Base-by-base conservation (phyloP, 441 rosid species). In the Theobroma grandiflorum region DNA sequence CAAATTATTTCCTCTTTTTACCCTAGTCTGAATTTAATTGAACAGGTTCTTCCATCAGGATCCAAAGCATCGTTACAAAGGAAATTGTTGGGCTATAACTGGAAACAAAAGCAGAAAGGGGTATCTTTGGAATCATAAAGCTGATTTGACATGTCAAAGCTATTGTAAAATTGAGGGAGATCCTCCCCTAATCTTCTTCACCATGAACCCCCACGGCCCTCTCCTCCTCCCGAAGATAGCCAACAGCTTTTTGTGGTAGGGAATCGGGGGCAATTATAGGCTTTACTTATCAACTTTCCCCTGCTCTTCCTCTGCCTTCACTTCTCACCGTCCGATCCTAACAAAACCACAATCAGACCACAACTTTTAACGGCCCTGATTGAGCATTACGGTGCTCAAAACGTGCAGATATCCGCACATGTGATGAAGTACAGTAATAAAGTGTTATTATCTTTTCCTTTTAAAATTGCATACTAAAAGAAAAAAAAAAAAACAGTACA, bases 141-240 rank as follows among this genome's bases (percentile, higher is more conserved):
- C 61, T 68, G 84, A 87, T 79, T 65, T 81, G 89, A 83, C 87
- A 45, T 52, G 8, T 81, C 83, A 64, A 58, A 33, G 35, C 15
- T 2, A 66, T 85, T 66, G 62, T 83, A 79, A 74, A 79, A 80
- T 80, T 72, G 85, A 84, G 89, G 89, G 84, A 84, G 84, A 86
- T 81, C 80, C 83, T 49, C 55, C 2, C 45, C 65, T 11, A 1
- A 70, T 77, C 65, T 47, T 77, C 65, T 47, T 67, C 57, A 6
- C 49, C 33, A 62, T 11, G 63, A 53, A 35, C 63, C 71, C 14
- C 10, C 2, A 10, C 2, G 2, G 16, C 3, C 11, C 50, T 0
- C 3, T 2, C 0, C 50, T 2, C 50, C 2, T 16, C 16, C 20
- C 5, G 7, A n/a, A 14, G 40, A 65, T 6, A 26, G 38, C 66